These are phyloP conservation scores for Trichoderma koningii DNA, from an alignment of 2,329 filamentous ascomycete species.

Conservation along the genomic window DNA sequence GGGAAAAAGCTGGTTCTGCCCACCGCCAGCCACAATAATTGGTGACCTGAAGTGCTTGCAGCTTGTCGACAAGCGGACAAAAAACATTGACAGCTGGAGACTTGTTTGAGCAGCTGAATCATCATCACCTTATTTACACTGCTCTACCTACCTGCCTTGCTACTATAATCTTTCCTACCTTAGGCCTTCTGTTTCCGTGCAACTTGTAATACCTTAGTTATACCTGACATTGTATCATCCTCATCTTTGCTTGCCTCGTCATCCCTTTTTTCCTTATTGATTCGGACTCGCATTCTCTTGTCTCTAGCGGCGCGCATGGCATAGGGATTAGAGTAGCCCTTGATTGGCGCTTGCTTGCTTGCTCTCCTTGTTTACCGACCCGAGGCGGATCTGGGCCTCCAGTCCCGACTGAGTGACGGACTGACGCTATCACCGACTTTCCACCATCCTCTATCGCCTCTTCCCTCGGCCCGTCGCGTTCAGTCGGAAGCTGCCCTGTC, in stretches of 20 bases:
- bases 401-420: background rate
- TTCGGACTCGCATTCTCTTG: background rate
- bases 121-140: background rate
- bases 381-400: background rate
- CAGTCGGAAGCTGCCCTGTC: background rate
- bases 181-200: too few species aligned
- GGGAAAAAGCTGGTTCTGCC: constrained; percentile 16
- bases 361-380: constrained; percentile 10
- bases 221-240: background rate
- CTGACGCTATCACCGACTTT: background rate
- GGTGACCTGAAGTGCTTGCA: constrained; percentile 15
- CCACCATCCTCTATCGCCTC: background rate
- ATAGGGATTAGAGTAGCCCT: constrained; percentile 5
- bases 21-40: background rate
- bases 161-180: too few species aligned
- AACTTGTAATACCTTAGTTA: background rate
- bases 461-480: background rate
- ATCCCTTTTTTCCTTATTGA: constrained; percentile 12
- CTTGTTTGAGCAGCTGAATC: background rate
- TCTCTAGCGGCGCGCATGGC: constrained; percentile 11
- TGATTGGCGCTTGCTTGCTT: background rate
- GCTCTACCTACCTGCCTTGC: too few species aligned
- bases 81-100: background rate
- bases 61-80: background rate
- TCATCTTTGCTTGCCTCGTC: background rate